These are phyloP conservation scores for Chlorella sp. DNA, from an alignment of 139 green algal species.

Conservation along the genomic window DNA sequence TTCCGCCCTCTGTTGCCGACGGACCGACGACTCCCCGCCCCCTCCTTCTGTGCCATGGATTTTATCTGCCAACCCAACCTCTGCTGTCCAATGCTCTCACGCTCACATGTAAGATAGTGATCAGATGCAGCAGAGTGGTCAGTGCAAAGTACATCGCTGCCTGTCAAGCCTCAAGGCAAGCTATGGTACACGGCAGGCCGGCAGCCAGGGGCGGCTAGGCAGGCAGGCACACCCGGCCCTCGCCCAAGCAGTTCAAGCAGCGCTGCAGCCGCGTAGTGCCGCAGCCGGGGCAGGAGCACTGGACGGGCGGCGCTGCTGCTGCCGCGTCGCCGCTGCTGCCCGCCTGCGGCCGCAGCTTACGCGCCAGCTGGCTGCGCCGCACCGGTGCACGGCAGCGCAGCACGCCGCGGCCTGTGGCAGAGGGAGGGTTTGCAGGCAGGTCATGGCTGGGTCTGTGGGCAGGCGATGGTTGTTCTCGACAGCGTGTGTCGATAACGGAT, in stretches of 20 bases:
- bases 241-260: constrained; percentile 50
- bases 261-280: constrained; percentile 35
- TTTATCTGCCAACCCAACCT: neutral
- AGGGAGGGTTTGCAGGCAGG: neutral
- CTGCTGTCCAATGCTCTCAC: neutral
- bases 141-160: too few relatives aligned
- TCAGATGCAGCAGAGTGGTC: too few relatives aligned
- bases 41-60: too few relatives aligned
- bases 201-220: neutral
- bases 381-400: constrained; percentile 25
- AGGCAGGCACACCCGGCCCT: constrained; percentile 32
- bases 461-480: too few relatives aligned
- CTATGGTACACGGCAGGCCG: neutral
- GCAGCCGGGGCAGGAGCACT: constrained; percentile 45
- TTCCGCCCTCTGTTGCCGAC: too few relatives aligned
- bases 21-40: too few relatives aligned
- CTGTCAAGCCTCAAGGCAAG: too few relatives aligned
- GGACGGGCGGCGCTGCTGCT: neutral
- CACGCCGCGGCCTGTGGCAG: constrained; percentile 12
- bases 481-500: too few relatives aligned
- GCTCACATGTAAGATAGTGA: neutral
- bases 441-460: too few relatives aligned
- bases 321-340: neutral
- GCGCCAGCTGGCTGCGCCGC: constrained; percentile 24
- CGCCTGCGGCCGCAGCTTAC: neutral